A percentile compares a stretch with the other conserved stretches of the same genome.
These are phyloP conservation scores for Apophysomyces variabilis DNA, from an alignment of 371 early-diverging fungal species.

Conservation along the genomic window DNA sequence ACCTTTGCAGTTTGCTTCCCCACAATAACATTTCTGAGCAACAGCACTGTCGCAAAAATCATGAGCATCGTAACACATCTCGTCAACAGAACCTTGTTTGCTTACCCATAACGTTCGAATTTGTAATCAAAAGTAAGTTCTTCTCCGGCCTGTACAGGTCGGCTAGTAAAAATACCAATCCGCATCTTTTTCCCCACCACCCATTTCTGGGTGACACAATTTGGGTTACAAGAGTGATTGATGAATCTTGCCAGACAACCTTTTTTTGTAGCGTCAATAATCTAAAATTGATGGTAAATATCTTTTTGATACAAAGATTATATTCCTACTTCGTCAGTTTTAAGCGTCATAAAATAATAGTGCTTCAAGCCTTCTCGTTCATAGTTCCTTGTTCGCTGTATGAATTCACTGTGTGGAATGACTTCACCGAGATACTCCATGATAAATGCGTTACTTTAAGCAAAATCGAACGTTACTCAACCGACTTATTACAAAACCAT, in stretches of 20 bases:
- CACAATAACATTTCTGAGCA: slow-evolving; percentile 95
- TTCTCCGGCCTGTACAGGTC: slow-evolving; percentile 71
- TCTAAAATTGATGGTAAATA: slow-evolving; percentile 38
- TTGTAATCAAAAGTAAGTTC: slow-evolving; percentile 96
- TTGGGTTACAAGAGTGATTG: slow-evolving; percentile 94
- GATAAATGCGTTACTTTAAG: slow-evolving; percentile 71
- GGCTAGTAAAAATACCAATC: slow-evolving; percentile 82
- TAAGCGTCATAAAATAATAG: slow-evolving; percentile 97
- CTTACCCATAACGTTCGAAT: slow-evolving; percentile 78
- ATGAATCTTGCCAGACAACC: slow-evolving; percentile 94
- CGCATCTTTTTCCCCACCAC: slow-evolving; percentile 78
- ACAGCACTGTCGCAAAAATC: slow-evolving; percentile 55
- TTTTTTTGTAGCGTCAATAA: slow-evolving; percentile 91
- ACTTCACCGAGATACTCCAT: slow-evolving; percentile 98
- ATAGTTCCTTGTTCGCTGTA: slow-evolving; percentile 82
- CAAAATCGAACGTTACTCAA: slow-evolving; percentile 14
- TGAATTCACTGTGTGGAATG: slow-evolving; percentile 76
- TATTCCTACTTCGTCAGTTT: slow-evolving; percentile 78
- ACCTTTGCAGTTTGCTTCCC: slow-evolving; percentile 87
- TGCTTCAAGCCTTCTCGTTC: slow-evolving; percentile 82
- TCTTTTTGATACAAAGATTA: neutral
- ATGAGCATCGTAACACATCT: neutral
- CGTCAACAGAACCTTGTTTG: neutral
- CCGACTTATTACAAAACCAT: neutral
- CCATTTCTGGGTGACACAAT: slow-evolving; percentile 89